Base-by-base conservation (phyloP, 441 rosid species). In the Kokia cookei region DNA sequence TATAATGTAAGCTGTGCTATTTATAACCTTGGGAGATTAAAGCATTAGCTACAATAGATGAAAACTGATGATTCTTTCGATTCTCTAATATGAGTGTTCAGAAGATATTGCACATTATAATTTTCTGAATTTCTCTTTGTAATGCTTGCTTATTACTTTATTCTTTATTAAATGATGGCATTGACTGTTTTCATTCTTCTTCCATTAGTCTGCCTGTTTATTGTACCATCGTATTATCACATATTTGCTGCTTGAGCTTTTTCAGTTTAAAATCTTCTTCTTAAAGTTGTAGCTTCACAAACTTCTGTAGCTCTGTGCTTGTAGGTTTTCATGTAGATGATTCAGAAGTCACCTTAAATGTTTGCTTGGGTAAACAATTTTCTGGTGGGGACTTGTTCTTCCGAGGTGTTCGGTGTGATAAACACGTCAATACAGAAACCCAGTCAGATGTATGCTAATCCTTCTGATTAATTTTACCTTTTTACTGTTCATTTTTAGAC, bases 301-400 rank as follows among this genome's bases (percentile, higher is more conserved):
- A 51, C 57, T 72, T 74, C 19, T 70, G 62, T 10, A 13, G 48
- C 65, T 74, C 77, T 79, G 32, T 74, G 54, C 53, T 75, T 79
- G 55, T 77, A 90, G 95, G 91, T 79, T 89, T 90, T 73, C 95
- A 88, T 75, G 93, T 90, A 77, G 93, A 90, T 78, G 95, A 90
- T 80, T 84, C 95, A 7, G 95, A 90, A 82, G 82, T 90, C 76
- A 86, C 84, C 76, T 85, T 90, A 74, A 87, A 88, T 76, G 87
- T 89, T 77, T 88, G 93, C 78, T 78, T 90, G 90, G 93, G 93
- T 42, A 88, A 83, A 73, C 78, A 87, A 50, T 89, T 88, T 77
- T 75, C 83, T 73, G 93, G 91, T 42, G 95, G 95, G 63, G 88
- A 88, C 55, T 73, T 90, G 77, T 90, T 82, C 67, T 88, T 90